Percentiles rank a stretch among this genome's conserved stretches.
phyloP scores from a whole-genome alignment of 31 red algal species.

The Odonthalia washingtoniensis region DNA sequence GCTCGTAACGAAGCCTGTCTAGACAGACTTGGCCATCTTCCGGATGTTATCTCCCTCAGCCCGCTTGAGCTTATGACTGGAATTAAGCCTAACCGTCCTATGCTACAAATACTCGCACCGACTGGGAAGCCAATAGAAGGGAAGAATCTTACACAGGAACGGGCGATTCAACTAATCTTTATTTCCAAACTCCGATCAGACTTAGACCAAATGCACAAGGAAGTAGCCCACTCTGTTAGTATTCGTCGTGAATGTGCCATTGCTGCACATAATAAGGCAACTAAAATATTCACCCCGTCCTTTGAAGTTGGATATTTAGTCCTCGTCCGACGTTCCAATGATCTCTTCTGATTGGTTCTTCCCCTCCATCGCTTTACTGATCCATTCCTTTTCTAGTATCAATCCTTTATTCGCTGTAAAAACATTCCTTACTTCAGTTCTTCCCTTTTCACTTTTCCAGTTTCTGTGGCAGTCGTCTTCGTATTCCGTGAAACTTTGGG shows the following conservation, averaged over 20 bases:
- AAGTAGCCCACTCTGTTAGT: not conserved
- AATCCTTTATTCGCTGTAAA: too few relatives aligned
- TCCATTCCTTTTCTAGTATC: too few relatives aligned
- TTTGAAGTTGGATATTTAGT: constrained; percentile 41
- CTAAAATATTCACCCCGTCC: not conserved
- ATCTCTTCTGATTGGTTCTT: too few relatives aligned
- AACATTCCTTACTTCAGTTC: too few relatives aligned
- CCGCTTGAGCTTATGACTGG: constrained; percentile 20
- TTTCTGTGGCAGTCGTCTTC: too few relatives aligned
- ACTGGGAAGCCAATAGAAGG: not conserved
- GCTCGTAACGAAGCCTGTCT: constrained; percentile 46
- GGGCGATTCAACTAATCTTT: not conserved
- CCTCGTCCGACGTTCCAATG: constrained; percentile 30
- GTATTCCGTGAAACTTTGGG: too few relatives aligned
- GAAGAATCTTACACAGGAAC: not conserved
- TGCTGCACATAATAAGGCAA: too few relatives aligned
- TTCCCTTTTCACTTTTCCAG: too few relatives aligned
- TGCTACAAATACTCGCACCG: not conserved
- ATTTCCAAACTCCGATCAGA: not conserved
- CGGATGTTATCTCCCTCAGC: not conserved
- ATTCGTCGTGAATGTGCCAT: not conserved
- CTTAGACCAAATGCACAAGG: not conserved
- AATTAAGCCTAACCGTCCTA: not conserved
- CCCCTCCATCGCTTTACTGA: too few relatives aligned
- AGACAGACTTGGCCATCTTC: constrained; percentile 27